A percentile compares a stretch with the other conserved stretches of the same genome.
Conservation (phyloP, 2,329 filamentous ascomycete species). For the Tolypocladium tundrense region DNA sequence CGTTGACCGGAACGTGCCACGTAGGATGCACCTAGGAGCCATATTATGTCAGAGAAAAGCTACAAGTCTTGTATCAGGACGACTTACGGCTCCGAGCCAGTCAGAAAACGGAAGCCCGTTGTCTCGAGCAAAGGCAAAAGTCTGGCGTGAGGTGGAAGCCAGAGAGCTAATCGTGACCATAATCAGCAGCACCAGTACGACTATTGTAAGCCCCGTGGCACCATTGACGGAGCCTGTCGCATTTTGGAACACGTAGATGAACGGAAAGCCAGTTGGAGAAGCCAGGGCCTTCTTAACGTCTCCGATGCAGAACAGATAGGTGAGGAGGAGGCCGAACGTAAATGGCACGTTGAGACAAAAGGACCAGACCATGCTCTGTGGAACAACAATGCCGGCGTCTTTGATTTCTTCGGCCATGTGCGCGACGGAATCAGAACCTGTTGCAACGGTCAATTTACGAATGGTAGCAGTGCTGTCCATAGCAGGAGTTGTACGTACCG, state of each 20-base stretch:
- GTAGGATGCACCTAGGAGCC: conserved; percentile 5
- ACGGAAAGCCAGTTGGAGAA: conserved; percentile 12
- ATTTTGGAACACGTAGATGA: conserved; percentile 18
- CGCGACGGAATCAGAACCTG: conserved; percentile 8
- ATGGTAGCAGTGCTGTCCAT: no score
- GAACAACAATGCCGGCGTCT: conserved; percentile 9
- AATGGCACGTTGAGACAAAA: conserved; percentile 10
- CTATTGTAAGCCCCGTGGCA: conserved; percentile 14
- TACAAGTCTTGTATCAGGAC: background rate
- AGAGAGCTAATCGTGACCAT: conserved; percentile 16
- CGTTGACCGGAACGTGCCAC: conserved; percentile 20
- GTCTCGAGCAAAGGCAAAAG: conserved; percentile 23
- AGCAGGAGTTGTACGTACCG: background rate
- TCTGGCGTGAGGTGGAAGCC: conserved; percentile 18
- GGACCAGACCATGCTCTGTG: conserved; percentile 8
- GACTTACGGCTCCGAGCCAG: conserved; percentile 6
- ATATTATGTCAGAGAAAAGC: background rate
- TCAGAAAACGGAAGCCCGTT: conserved; percentile 16
- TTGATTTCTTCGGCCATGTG: conserved; percentile 10
- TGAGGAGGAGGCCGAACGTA: conserved; percentile 12
- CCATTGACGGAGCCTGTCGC: conserved; percentile 9
- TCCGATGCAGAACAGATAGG: conserved; percentile 12
- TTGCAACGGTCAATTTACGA: background rate
- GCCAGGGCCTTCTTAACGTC: conserved; percentile 4
- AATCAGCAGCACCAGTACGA: conserved; percentile 14